Evolutionary conservation across 352 stramenopile species (phyloP).

Genomic region (Globisporangium rhizosaccharum): DNA sequence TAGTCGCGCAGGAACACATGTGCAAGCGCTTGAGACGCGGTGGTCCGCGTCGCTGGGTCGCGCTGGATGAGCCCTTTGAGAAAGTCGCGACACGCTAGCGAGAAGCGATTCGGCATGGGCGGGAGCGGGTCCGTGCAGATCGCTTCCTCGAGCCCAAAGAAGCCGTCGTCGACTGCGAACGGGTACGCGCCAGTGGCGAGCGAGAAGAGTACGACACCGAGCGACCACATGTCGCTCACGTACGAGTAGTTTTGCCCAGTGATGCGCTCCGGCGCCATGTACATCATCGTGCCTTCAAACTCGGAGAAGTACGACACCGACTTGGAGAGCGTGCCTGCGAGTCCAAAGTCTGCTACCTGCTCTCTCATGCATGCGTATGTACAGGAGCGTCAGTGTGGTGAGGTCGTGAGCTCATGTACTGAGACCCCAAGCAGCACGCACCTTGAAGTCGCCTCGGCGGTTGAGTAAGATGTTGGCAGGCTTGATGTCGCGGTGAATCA

Average conservation of each 20-base stretch:
- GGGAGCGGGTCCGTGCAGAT: conserved; percentile 74
- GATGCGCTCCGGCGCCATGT: conserved; percentile 94
- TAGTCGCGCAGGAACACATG: conserved; percentile 87
- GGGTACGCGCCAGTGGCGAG: conserved; percentile 63
- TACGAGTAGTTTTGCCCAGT: conserved; percentile 82
- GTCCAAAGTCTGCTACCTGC: conserved; percentile 76
- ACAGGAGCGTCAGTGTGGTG: background rate
- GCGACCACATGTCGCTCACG: conserved; percentile 74
- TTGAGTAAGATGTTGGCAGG: conserved; percentile 89
- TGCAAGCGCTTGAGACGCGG: conserved; percentile 74
- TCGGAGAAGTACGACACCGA: conserved; percentile 78
- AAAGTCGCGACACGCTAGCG: conserved; percentile 88
- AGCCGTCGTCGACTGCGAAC: conserved; percentile 67
- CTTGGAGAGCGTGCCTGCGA: conserved; percentile 69
- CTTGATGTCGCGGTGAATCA: conserved; percentile 90
- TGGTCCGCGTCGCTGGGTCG: conserved; percentile 78
- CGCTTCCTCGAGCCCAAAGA: conserved; percentile 80
- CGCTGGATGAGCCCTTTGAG: conserved; percentile 89
- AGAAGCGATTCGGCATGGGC: conserved; percentile 78
- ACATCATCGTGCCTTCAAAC: conserved; percentile 91
- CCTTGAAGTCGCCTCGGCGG: conserved; percentile 76
- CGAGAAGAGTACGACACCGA: conserved; percentile 68
- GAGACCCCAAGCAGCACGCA: conserved; percentile 10
- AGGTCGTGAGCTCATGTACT: background rate
- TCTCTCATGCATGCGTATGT: background rate